Base-by-base conservation (phyloP, 176 grass and related monocot genomes). In the Hordeum marinum region DNA sequence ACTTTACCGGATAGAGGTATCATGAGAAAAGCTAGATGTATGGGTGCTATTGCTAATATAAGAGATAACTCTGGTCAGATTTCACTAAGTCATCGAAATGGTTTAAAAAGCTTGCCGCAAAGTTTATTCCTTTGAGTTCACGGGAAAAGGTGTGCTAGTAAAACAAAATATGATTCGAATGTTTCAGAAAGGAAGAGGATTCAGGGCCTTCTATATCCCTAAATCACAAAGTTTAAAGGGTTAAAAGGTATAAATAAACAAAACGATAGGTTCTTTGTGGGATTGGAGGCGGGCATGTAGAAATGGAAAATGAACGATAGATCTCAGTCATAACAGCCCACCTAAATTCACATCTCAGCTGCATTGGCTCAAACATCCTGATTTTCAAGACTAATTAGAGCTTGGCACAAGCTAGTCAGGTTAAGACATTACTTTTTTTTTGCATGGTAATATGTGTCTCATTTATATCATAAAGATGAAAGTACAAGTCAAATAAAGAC, bases 21-120 rank as follows among this genome's bases (percentile, higher is more conserved):
- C 64, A 66, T 67, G 64, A 69, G 66, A 69, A 68, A n/a, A 37
- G 66, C 66, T 68, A 68, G 17, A 68, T 66, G 63, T 66, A 66
- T 35, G 63, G 25, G 14, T n/a, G n/a, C n/a, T n/a, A n/a, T n/a
- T 17, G 20, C 66, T 68, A 68, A 68, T 20, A 69, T 69, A 69
- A 68, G 65, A 68, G 5, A 68, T 50, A 14, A 66, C 63, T 64
- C 11, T 68, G 65, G 32, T 69, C 32, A 39, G 66, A 69, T 39
- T 39, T 69, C 66, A 39, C 14, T 0, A 69, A 69, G 3, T 40
- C 34, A 40, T 69, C 36, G 66, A 69, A n/a, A n/a, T 36, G 2
- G 8, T 69, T 69, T 69, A n/a, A n/a, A 37, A 36, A n/a, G 15
- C 66, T 69, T 69, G 66, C 18, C 39, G 34, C 3, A 6, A 40